Base-by-base conservation (phyloP, 73 alveolate genomes). In the Paraurostyla sp. region DNA sequence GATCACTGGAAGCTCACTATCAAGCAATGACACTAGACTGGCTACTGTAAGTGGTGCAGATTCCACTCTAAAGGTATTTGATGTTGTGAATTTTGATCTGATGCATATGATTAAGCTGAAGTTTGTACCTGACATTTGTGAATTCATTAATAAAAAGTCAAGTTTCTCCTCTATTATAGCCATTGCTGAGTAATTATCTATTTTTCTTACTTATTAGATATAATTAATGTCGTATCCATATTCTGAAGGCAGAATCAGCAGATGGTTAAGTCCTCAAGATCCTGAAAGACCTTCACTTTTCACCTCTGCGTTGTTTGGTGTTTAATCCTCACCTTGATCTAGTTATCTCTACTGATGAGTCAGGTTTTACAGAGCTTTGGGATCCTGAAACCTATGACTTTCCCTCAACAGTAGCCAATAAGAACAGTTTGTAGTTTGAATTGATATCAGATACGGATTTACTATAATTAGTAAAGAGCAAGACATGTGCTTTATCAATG, bases 361-460 rank as follows among this genome's bases (percentile, higher is more conserved):
- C 43, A 7, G 99, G 99, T 22, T 49, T 95, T 75, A 97, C 94
- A 22, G 99, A 97, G 85, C 73, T 86, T 60, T 97, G 99, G 97
- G 94, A 93, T 71, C 90, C 92, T 6, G 83, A 80, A 33, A 96
- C 96, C 82, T 78, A 85, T 27, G 95, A 92, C 38, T 58, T 60
- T 54, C 97, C 97, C 41, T 95, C 83, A 75, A 88, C 76, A 59
- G 88, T 92, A 0, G 90, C 90, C 91, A 63, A 63, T 60, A 60
- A 60, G 9, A 9, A 30, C 51, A 60, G 89, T 36, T 63, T 91
- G 38, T 82, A 88, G 69, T 94, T 92, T 88, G 92, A 82, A 36
- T 90, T 92, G 48, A 83, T 88, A 45, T 59, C 96, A 9, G 94
- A 97, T 57, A 97, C 99, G 11, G 99, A 96, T 92, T 91, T 94